Percentiles rank a stretch among this genome's conserved stretches.
Evolutionary conservation across 225 moss, liverwort and hornwort genomes (phyloP).

Genomic region (Marchantia polymorpha): DNA sequence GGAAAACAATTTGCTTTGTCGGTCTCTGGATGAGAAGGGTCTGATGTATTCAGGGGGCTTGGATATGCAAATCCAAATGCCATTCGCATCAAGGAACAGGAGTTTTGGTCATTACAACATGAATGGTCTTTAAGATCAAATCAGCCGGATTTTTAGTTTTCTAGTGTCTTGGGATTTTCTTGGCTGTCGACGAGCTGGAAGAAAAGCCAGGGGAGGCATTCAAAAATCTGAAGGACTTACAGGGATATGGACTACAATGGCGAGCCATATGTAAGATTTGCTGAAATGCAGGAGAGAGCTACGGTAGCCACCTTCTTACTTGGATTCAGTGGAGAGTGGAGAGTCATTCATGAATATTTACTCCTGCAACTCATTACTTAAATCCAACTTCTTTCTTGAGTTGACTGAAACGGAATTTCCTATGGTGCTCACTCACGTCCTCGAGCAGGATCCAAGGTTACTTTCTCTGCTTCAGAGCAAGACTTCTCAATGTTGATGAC

Average conservation of each 20-base stretch:
- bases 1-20: conserved; percentile 79
- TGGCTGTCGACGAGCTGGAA: conserved; percentile 35
- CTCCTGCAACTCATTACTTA: too few relatives aligned
- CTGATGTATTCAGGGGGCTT: conserved; percentile 99
- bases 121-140: conserved; percentile 82
- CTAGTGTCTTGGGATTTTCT: conserved; percentile 68
- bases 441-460: too few relatives aligned
- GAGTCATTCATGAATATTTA: too few relatives aligned
- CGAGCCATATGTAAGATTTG: conserved; percentile 22
- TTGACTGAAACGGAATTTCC: too few relatives aligned
- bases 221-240: neutral
- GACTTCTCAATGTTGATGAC: too few relatives aligned
- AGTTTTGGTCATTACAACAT: conserved; percentile 89
- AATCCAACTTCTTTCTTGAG: too few relatives aligned
- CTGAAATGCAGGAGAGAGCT: conserved; percentile 21
- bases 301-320: conserved; percentile 33
- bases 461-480: too few relatives aligned
- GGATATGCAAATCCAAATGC: conserved; percentile 80
- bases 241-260: conserved; percentile 6
- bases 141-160: conserved; percentile 69
- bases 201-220: neutral
- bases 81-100: conserved; percentile 76
- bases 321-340: too few relatives aligned
- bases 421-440: too few relatives aligned
- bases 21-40: conserved; percentile 61